phyloP scores from a whole-genome alignment of 2,329 filamentous ascomycete species.

The Aspergillus transmontanensis region DNA sequence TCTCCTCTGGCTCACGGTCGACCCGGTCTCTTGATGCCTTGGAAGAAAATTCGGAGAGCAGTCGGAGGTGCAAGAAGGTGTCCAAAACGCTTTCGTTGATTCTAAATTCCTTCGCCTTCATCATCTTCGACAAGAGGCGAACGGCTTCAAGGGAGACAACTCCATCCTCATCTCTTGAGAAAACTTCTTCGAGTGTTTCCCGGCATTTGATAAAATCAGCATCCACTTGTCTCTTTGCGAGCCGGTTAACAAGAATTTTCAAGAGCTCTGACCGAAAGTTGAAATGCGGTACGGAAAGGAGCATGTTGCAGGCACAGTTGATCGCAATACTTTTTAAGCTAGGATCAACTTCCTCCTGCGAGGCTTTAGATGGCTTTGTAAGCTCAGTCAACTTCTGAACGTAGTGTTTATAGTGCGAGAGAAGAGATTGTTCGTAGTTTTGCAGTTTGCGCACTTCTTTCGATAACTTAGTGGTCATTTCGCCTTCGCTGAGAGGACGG shows the following conservation, averaged over 20 bases:
- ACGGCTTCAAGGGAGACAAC: constrained; percentile 85
- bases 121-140: constrained; percentile 86
- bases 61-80: constrained; percentile 83
- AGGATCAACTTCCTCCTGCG: constrained; percentile 31
- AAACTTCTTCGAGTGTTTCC: constrained; percentile 77
- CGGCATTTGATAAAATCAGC: constrained; percentile 76
- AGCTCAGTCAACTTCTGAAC: constrained; percentile 72
- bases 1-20: constrained; percentile 59
- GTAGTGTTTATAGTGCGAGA: constrained; percentile 83
- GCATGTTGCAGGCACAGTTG: constrained; percentile 78
- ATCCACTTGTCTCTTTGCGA: constrained; percentile 73
- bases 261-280: constrained; percentile 90
- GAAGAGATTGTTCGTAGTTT: constrained; percentile 82
- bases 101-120: constrained; percentile 81
- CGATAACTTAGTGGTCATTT: constrained; percentile 76
- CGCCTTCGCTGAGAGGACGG: constrained; percentile 75
- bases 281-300: constrained; percentile 88
- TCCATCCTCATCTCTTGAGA: constrained; percentile 86
- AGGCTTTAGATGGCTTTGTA: constrained; percentile 59
- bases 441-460: constrained; percentile 86
- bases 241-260: constrained; percentile 81
- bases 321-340: constrained; percentile 74
- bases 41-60: constrained; percentile 83
- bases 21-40: constrained; percentile 80
- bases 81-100: constrained; percentile 86